These are phyloP conservation scores for Saprolegnia parasitica DNA, from an alignment of 352 stramenopile species.

Conservation along the genomic window DNA sequence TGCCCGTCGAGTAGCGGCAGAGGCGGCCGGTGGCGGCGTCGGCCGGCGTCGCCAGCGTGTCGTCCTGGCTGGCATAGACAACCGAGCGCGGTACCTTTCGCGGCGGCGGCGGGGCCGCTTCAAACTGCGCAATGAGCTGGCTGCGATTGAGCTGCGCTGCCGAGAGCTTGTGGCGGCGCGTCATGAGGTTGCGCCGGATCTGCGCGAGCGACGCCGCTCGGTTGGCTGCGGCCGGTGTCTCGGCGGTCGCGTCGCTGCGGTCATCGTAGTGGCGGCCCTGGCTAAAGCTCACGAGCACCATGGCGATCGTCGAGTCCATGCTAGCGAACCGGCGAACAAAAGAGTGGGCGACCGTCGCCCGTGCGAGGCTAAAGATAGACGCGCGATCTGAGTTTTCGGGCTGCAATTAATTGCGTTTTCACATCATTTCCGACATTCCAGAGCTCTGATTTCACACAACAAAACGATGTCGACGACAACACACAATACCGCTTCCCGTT, in stretches of 20 bases:
- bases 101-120: neutral
- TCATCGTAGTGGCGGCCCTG: neutral
- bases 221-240: neutral
- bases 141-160: neutral
- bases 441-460: no score
- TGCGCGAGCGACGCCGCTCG: conserved; percentile 8
- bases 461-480: no score
- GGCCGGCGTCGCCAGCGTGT: neutral
- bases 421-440: no score
- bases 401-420: no score
- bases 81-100: neutral
- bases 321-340: neutral
- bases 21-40: conserved; percentile 42
- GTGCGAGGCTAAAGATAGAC: conserved; percentile 9
- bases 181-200: conserved; percentile 24
- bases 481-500: no score
- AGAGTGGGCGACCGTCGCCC: conserved; percentile 1
- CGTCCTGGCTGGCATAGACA: conserved; percentile 10
- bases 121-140: neutral
- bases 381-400: conserved; percentile 13
- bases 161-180: conserved; percentile 20
- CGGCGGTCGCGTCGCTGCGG: neutral
- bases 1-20: conserved; percentile 80
- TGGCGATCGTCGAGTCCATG: conserved; percentile 9
- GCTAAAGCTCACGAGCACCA: conserved; percentile 7